Evolutionary conservation across 2,329 filamentous ascomycete genomes (phyloP).

Genomic region (Alternaria panax): DNA sequence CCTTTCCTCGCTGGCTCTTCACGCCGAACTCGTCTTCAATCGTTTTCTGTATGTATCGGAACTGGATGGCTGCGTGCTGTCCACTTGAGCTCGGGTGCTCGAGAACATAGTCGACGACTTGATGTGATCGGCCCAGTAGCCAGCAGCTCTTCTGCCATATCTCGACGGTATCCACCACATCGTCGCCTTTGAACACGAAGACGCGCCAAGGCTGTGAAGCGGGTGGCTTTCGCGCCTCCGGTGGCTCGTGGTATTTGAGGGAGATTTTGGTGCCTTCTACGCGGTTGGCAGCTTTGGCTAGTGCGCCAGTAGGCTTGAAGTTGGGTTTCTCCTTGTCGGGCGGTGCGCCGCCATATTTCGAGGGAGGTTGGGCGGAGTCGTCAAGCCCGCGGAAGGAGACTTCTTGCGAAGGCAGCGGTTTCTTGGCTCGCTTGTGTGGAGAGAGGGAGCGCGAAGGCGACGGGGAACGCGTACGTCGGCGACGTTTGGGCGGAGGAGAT

Average conservation of each 20-base stretch:
- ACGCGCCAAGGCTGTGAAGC: slow-evolving; percentile 82
- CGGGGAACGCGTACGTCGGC: slow-evolving; percentile 39
- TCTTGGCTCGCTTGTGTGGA: slow-evolving; percentile 52
- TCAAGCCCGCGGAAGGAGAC: slow-evolving; percentile 53
- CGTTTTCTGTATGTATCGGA: slow-evolving; percentile 80
- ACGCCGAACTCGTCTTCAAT: slow-evolving; percentile 82
- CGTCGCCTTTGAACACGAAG: slow-evolving; percentile 87
- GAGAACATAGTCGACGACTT: slow-evolving; percentile 81
- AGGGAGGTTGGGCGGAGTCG: slow-evolving; percentile 37
- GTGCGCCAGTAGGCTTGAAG: slow-evolving; percentile 77
- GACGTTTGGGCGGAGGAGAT: slow-evolving; percentile 46
- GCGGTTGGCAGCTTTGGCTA: slow-evolving; percentile 88
- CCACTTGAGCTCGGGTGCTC: slow-evolving; percentile 94
- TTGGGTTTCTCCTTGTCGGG: slow-evolving; percentile 85
- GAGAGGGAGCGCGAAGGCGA: slow-evolving; percentile 52
- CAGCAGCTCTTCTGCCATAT: slow-evolving; percentile 82
- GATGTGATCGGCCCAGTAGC: slow-evolving; percentile 81
- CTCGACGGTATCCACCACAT: slow-evolving; percentile 82
- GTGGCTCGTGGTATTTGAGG: slow-evolving; percentile 94
- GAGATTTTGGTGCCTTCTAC: slow-evolving; percentile 78
- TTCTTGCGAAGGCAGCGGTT: slow-evolving; percentile 56
- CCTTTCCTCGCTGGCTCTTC: slow-evolving; percentile 52
- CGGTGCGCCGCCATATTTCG: slow-evolving; percentile 44
- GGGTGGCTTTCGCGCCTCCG: slow-evolving; percentile 88
- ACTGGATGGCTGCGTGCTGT: slow-evolving; percentile 95